phyloP scores from a whole-genome alignment of 805 yeast genomes.

The Isabelozyma gotoi region DNA sequence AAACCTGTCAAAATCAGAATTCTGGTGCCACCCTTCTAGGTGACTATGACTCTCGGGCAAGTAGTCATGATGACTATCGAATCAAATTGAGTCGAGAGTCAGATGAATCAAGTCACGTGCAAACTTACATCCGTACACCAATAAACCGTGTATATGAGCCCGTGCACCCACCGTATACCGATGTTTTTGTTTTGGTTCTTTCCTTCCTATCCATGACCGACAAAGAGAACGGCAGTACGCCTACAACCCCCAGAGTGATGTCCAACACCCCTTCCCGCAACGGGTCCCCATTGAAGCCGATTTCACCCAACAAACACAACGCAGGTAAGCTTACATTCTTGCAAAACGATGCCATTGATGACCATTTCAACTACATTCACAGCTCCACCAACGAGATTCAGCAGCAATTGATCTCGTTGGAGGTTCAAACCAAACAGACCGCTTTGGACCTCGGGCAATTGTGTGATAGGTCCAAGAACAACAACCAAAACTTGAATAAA shows the following conservation, averaged over 20 bases:
- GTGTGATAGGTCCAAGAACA: conserved; percentile 39
- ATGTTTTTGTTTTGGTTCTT: too few species aligned
- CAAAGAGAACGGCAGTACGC: background rate
- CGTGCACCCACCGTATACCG: too few species aligned
- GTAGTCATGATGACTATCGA: too few species aligned
- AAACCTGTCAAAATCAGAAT: too few species aligned
- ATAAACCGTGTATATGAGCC: too few species aligned
- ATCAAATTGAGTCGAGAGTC: too few species aligned
- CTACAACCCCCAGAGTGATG: background rate
- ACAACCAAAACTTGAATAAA: conserved; percentile 36
- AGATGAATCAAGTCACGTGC: too few species aligned
- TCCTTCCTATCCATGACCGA: background rate
- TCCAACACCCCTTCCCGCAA: background rate
- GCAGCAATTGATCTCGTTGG: conserved; percentile 27
- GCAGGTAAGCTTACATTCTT: conserved; percentile 28
- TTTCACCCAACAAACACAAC: conserved; percentile 24
- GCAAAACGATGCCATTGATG: conserved; percentile 33
- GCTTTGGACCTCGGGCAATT: conserved; percentile 35
- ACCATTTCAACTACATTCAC: conserved; percentile 31
- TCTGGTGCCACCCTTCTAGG: too few species aligned
- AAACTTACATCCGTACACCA: background rate
- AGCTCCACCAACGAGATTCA: conserved; percentile 24
- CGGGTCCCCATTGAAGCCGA: conserved; percentile 16
- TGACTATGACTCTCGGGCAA: too few species aligned
- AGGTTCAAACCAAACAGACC: conserved; percentile 34